Base-by-base conservation (phyloP, 1,284 basidiomycete species). In the Gymnopus androsaceus region DNA sequence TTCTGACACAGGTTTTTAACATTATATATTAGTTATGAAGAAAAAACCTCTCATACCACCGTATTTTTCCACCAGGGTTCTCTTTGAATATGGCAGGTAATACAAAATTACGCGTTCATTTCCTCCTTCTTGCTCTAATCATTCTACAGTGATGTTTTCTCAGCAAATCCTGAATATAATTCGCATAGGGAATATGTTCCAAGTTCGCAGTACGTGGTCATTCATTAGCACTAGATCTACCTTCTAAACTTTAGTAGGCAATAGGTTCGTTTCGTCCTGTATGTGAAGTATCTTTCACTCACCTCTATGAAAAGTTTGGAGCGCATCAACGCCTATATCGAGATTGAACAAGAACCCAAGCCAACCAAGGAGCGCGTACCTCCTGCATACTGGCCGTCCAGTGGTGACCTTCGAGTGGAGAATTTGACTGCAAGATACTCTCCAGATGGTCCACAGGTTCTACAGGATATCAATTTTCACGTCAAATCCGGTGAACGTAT, bases 371-470 rank as follows among this genome's bases (percentile, higher is more conserved):
- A 68, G 25, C 77, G 77, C 2, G 65, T 75, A 36, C 85, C 85
- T 4, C 83, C 86, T 1, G 85, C 85, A 0, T 81, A 84, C 56
- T 88, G 87, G 86, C 87, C 86, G 0, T 74, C 84, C 0, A 83
- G 79, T 27, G 86, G 87, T 1, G 71, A 77, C 28, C 71, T 88
- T 45, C 66, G 70, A 8, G 80, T 87, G 1, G 78, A 86, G 53
- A 75, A 75, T 5, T 69, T 81, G 2, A 76, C 71, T 6, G 79
- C 80, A 25, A 69, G 74, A 4, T 83, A 81, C 57, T 76, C 77
- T 23, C 50, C 50, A 19, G 76, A 67, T 46, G 70, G 68, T 28
- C 79, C 51, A 66, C 74, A 45, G 64, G 79, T 83, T 0, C 65
- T 83, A 34, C 72, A 79, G 51, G 66, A 75, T 30, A 58, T 83